phyloP scores from a whole-genome alignment of 106 monocot species.

The Apostasia ramifera region DNA sequence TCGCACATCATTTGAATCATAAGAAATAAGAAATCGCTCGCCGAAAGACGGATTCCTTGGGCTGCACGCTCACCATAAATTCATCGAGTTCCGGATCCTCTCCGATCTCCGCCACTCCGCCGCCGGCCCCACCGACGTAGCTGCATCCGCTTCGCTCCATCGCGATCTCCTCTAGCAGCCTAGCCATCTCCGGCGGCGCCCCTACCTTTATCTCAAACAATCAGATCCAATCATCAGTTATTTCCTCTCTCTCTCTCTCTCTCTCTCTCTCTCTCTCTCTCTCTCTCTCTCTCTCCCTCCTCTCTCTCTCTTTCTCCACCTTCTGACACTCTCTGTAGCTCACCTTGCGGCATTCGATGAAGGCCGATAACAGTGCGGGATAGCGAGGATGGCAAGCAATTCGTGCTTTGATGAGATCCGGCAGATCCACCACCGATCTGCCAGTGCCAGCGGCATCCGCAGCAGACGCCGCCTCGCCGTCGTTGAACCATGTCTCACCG shows the following conservation, averaged over 20 bases:
- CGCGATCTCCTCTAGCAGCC: constrained; percentile 66
- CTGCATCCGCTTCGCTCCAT: constrained; percentile 14
- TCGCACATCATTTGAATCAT: not conserved
- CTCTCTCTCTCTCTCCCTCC: not conserved
- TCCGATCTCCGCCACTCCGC: constrained; percentile 27
- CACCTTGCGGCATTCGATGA: constrained; percentile 64
- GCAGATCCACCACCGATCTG: constrained; percentile 19
- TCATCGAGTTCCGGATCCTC: constrained; percentile 92
- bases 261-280: constrained; percentile 1
- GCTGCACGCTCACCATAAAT: constrained; percentile 59
- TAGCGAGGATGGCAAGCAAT: constrained; percentile 78
- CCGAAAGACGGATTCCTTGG: not conserved
- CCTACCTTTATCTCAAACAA: constrained; percentile 48
- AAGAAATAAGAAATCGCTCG: not conserved
- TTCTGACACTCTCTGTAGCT: no score
- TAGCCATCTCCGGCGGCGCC: constrained; percentile 78
- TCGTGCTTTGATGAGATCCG: constrained; percentile 63
- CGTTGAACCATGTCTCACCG: not conserved
- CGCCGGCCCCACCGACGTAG: not conserved
- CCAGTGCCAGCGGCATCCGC: not conserved
- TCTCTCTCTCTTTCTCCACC: not conserved
- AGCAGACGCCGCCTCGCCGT: not conserved
- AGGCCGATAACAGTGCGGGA: constrained; percentile 72
- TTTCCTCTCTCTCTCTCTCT: not conserved
- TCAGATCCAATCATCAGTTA: not conserved